phyloP scores from a whole-genome alignment of 768 basidiomycete species.

The Lactarius evosmus region DNA sequence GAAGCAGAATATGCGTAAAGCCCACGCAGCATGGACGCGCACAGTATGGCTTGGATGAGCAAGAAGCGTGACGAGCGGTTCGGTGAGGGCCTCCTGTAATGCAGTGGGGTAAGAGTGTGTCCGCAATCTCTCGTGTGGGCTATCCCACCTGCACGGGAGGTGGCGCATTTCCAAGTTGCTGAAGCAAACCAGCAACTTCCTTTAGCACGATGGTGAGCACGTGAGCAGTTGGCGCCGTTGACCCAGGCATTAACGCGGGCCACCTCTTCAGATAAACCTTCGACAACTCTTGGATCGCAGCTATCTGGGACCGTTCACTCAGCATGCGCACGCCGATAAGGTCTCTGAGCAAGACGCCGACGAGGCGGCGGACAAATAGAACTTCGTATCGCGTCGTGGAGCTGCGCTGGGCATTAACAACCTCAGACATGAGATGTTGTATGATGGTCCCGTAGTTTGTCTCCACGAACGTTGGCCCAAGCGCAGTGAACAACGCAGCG shows the following conservation, averaged over 20 bases:
- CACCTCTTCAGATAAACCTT: slow-evolving; percentile 82
- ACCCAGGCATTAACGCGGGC: slow-evolving; percentile 91
- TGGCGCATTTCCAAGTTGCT: slow-evolving; percentile 89
- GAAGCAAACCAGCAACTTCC: slow-evolving; percentile 82
- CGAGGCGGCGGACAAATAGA: slow-evolving; percentile 65
- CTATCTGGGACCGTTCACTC: slow-evolving; percentile 91
- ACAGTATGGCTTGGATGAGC: slow-evolving; percentile 85
- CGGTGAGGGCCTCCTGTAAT: slow-evolving; percentile 67
- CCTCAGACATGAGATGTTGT: slow-evolving; percentile 72
- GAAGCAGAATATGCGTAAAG: slow-evolving; percentile 86
- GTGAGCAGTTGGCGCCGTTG: slow-evolving; percentile 60
- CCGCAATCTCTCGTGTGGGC: neutral
- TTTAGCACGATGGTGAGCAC: slow-evolving; percentile 72
- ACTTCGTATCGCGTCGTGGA: slow-evolving; percentile 65
- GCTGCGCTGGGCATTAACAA: slow-evolving; percentile 60
- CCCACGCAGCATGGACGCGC: slow-evolving; percentile 84
- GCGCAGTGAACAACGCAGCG: slow-evolving; percentile 64
- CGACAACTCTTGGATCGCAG: slow-evolving; percentile 83
- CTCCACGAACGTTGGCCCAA: slow-evolving; percentile 80
- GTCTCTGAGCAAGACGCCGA: slow-evolving; percentile 77
- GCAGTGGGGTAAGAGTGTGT: neutral
- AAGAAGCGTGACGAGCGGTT: slow-evolving; percentile 80
- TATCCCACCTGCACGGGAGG: slow-evolving; percentile 70
- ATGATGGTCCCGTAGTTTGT: slow-evolving; percentile 76
- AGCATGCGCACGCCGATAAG: slow-evolving; percentile 86